A percentile compares a stretch with the other conserved stretches of the same genome.
These are phyloP conservation scores for Simmondsia chinensis DNA, from an alignment of 148 eudicot species.

Conservation along the genomic window DNA sequence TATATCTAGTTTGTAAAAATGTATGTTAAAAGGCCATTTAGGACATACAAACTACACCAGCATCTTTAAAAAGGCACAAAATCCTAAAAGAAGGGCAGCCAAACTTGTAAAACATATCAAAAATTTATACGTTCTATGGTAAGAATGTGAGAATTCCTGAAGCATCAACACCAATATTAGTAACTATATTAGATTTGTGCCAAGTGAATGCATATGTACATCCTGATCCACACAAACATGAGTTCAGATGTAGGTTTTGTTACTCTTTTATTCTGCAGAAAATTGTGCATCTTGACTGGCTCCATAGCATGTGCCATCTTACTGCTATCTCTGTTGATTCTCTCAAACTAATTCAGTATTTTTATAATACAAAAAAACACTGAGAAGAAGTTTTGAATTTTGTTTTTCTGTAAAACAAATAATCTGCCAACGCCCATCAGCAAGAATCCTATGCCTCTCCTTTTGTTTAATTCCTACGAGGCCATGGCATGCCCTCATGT, in stretches of 20 bases:
- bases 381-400: not conserved
- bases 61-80: too few species aligned
- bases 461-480: conserved; percentile 12
- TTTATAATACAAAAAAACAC: too few species aligned
- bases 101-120: too few species aligned
- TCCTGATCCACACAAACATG: not conserved
- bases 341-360: not conserved
- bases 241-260: not conserved
- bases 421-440: not conserved
- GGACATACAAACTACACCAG: too few species aligned
- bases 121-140: too few species aligned
- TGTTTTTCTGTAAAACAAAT: conserved; percentile 3
- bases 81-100: too few species aligned
- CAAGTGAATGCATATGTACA: too few species aligned
- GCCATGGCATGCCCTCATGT: conserved; percentile 14
- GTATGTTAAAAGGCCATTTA: too few species aligned
- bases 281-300: not conserved
- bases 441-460: conserved; percentile 14
- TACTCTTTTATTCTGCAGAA: not conserved
- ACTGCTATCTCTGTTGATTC: conserved; percentile 3
- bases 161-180: too few species aligned
- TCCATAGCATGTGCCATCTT: conserved; percentile 8
- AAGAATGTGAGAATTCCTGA: too few species aligned
- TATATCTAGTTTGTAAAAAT: too few species aligned
- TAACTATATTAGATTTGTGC: too few species aligned